Conservation (phyloP, 2,329 filamentous ascomycete species). For the Fusarium sp. region DNA sequence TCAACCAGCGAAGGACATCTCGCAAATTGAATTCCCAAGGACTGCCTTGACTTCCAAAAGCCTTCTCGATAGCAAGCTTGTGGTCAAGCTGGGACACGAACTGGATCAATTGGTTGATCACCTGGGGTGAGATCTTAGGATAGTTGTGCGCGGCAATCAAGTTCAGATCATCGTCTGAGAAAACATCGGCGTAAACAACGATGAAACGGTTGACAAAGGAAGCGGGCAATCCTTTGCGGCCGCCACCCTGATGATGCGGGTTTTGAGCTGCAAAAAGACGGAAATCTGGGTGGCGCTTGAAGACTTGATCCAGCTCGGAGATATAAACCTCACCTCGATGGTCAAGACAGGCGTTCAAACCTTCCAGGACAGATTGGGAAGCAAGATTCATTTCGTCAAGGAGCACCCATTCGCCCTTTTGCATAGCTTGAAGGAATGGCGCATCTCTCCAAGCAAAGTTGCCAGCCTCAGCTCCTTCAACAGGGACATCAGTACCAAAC, state of each 20-base stretch:
- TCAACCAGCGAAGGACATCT: constrained; percentile 89
- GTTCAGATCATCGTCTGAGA: constrained; percentile 82
- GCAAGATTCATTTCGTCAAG: constrained; percentile 99
- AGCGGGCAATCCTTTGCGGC: constrained; percentile 90
- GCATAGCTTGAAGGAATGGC: constrained; percentile 95
- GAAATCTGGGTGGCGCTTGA: constrained; percentile 88
- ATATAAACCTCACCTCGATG: constrained; percentile 96
- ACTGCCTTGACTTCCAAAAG: constrained; percentile 72
- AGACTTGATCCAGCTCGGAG: constrained; percentile 93
- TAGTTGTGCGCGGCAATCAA: constrained; percentile 85
- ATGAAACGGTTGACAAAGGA: constrained; percentile 99
- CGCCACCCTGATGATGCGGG: constrained; percentile 95
- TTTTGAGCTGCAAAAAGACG: constrained; percentile 98
- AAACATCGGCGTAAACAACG: constrained; percentile 94
- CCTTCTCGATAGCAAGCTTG: constrained; percentile 69
- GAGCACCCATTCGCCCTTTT: constrained; percentile 94
- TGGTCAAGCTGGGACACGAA: constrained; percentile 86
- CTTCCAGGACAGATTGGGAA: constrained; percentile 95
- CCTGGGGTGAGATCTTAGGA: constrained; percentile 67
- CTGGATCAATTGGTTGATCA: constrained; percentile 75
- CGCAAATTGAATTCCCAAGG: constrained; percentile 98
- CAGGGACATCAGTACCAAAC: constrained; percentile 94
- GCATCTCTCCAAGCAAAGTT: constrained; percentile 96
- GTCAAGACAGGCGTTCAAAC: constrained; percentile 94
- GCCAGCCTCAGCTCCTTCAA: constrained; percentile 90